Evolutionary conservation across 2,329 filamentous ascomycete species (phyloP), one percentile per base, ranked within the genome.

Genomic region (Paramyrothecium sp.): DNA sequence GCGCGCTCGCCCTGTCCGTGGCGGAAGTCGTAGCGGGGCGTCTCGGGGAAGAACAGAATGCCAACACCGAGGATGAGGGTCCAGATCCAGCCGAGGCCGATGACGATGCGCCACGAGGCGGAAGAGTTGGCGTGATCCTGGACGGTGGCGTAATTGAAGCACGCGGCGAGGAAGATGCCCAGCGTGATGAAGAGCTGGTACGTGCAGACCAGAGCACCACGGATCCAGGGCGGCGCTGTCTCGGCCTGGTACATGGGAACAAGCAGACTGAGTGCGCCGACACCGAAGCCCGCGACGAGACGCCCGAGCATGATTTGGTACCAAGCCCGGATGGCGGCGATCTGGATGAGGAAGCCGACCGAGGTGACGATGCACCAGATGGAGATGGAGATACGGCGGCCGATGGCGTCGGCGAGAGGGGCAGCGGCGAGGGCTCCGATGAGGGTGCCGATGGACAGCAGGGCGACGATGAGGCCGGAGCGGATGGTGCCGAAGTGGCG

Each of bases 191-290:
- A 87, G 3, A 91, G 78, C 73, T 91, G 89, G 70, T 90, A 91
- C 13, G 81, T 81, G 51, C 81, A 81, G 52, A 91, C 84, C 60
- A 90, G 79, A 4, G 84, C 79, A 56, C 86, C 88, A 61, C 89
- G 81, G 53, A 91, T 84, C 69, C 85, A 85, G 16, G 85, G 80
- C 0, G 89, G 89, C 0, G 85, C 84, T 7, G 82, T 88, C 71
- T 91, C 89, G n/a, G 83, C 83, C 65, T 90, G 87, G 67, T 89
- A 91, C 84, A 91, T 87, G n/a, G 87, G 86, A 0, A 88, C 86
- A 13, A 87, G 72, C 5, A 89, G 81, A 11, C 82, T 86, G 2
- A 90, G 71, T 0, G 82, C 84, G 55, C 89, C 89, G 47, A 91
- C 86, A 16, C 87, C 87, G 2, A 90, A 75, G 54, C 88, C 89